phyloP scores from a whole-genome alignment of 495 filamentous ascomycete species.

The Hypoxylon cercidicola region DNA sequence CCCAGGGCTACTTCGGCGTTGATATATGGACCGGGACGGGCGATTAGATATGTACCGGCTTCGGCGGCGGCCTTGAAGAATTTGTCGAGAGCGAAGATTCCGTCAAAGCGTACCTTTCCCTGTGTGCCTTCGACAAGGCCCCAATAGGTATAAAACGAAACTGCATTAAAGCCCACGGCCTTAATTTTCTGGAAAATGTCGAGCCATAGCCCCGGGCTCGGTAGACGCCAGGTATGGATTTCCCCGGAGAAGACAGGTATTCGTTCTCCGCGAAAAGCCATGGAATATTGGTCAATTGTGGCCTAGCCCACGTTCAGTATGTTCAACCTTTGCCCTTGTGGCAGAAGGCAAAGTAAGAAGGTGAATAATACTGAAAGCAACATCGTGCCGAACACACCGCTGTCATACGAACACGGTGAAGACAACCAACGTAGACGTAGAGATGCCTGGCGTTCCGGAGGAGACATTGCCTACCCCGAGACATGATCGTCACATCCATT shows the following conservation, averaged over 20 bases:
- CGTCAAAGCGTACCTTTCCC: slow-evolving; percentile 74
- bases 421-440: neutral
- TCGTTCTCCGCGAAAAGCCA: slow-evolving; percentile 76
- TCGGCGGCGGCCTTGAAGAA: slow-evolving; percentile 77
- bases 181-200: slow-evolving; percentile 85
- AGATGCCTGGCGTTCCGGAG: neutral
- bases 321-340: neutral
- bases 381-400: neutral
- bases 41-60: slow-evolving; percentile 77
- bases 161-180: slow-evolving; percentile 76
- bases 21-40: slow-evolving; percentile 67
- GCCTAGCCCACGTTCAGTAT: slow-evolving; percentile 46
- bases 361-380: neutral
- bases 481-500: slow-evolving; percentile 9
- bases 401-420: neutral
- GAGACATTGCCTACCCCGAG: neutral
- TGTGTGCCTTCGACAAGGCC: slow-evolving; percentile 76
- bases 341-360: slow-evolving; percentile 5
- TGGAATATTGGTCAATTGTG: slow-evolving; percentile 77
- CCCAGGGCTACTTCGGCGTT: slow-evolving; percentile 64
- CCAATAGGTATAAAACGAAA: slow-evolving; percentile 82
- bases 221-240: slow-evolving; percentile 78
- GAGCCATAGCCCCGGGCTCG: slow-evolving; percentile 75
- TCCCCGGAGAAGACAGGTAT: slow-evolving; percentile 78
- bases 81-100: slow-evolving; percentile 71